These are phyloP conservation scores for Penicillium paradoxum DNA, from an alignment of 495 filamentous ascomycete genomes.

Conservation along the genomic window DNA sequence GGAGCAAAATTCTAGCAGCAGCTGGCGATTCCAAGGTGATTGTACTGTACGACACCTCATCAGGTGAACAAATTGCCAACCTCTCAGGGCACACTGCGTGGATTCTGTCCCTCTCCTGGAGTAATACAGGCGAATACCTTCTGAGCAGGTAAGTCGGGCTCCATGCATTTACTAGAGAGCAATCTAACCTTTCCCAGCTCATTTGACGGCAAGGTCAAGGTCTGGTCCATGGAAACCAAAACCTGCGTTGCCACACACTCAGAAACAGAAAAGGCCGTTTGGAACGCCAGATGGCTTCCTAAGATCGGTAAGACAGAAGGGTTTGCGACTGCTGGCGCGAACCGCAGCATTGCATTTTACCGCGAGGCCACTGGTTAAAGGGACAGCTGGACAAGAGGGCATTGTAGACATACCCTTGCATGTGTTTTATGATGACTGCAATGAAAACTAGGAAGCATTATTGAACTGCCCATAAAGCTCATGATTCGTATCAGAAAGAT, in stretches of 20 bases:
- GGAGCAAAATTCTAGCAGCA: slow-evolving; percentile 79
- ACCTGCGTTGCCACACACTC: slow-evolving; percentile 89
- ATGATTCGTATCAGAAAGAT: slow-evolving; percentile 16
- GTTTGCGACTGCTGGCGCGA: slow-evolving; percentile 82
- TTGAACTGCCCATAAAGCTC: slow-evolving; percentile 12
- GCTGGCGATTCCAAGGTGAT: slow-evolving; percentile 87
- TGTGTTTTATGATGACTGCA: slow-evolving; percentile 9
- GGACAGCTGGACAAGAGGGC: neutral
- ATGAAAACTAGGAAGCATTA: slow-evolving; percentile 7
- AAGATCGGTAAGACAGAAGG: slow-evolving; percentile 71
- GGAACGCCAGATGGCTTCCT: slow-evolving; percentile 85
- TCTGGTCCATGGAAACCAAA: slow-evolving; percentile 82
- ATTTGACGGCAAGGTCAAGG: slow-evolving; percentile 88
- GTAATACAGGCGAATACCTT: slow-evolving; percentile 86
- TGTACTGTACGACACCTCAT: slow-evolving; percentile 81
- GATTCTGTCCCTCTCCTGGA: slow-evolving; percentile 90
- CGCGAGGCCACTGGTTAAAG: slow-evolving; percentile 81
- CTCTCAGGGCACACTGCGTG: slow-evolving; percentile 74
- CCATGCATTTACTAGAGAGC: neutral
- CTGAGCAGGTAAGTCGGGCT: slow-evolving; percentile 62
- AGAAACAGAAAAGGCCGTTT: slow-evolving; percentile 80
- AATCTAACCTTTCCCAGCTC: slow-evolving; percentile 44
- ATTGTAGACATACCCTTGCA: neutral
- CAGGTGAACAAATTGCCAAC: slow-evolving; percentile 88
- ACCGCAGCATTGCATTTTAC: slow-evolving; percentile 78